phyloP scores from a whole-genome alignment of 2,329 filamentous ascomycete species.

The Ophiostoma sp. region DNA sequence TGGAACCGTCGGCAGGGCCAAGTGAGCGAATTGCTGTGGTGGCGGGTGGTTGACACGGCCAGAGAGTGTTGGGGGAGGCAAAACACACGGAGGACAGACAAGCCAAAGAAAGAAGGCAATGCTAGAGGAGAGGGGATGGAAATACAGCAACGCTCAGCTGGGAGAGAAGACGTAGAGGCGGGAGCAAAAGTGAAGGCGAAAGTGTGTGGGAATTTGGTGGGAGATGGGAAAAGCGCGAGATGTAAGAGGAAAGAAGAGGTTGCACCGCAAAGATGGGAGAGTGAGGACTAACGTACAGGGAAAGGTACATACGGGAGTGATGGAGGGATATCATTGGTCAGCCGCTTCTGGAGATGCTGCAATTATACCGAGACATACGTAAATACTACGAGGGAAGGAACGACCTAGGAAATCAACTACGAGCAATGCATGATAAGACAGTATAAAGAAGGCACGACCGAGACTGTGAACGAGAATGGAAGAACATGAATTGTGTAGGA shows the following conservation, averaged over 20 bases:
- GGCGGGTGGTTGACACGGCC: neutral
- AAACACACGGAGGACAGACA: neutral
- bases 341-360: conserved; percentile 3
- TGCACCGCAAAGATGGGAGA: conserved; percentile 5
- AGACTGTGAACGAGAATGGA: neutral
- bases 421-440: neutral
- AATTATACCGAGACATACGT: conserved; percentile 7
- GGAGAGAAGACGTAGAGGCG: neutral
- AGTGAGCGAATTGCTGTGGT: conserved; percentile 3
- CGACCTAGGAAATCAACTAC: neutral
- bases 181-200: neutral
- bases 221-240: conserved; percentile 1
- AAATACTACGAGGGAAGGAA: conserved; percentile 9
- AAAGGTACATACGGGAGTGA: conserved; percentile 8
- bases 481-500: neutral
- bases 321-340: neutral
- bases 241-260: conserved; percentile 10
- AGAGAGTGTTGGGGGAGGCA: neutral
- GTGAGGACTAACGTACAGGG: neutral
- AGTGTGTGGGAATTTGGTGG: neutral
- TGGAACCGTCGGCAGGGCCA: neutral
- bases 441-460: neutral
- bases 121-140: neutral
- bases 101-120: neutral
- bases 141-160: neutral